Evolutionary conservation across 2,329 filamentous ascomycete species (phyloP), one percentile per base, ranked within the genome.

Genomic region (Drechslera avenae): DNA sequence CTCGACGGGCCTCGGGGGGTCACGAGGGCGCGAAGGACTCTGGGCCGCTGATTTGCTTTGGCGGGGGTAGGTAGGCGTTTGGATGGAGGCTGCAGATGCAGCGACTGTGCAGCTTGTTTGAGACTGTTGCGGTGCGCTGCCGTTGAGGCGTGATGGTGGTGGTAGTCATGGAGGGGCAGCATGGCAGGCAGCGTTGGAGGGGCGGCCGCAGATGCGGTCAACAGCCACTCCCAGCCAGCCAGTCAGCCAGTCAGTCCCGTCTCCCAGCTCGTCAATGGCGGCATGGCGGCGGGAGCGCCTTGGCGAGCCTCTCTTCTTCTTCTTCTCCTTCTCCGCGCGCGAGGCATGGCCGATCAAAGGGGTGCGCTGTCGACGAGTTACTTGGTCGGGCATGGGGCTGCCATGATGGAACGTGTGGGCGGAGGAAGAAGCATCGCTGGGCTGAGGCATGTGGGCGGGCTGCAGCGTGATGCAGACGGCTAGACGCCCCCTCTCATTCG

Each of bases 1-100:
- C 57, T 62, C 47, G 60, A n/a, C 42, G 42, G 31, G 39, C 42
- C 52, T 59, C 60, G 64, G 59, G 62, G 64, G 59, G 62, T 60
- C 56, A 59, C 35, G 54, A 53, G 52, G 50, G 50, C 54, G 54
- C 50, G 56, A 49, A 50, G 39, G 31, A 32, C 8, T 14, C 36
- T 46, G 61, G 47, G 33, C 37, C 53, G 48, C 42, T 54, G 61
- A 64, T 52, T 63, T 56, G 62, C 44, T 47, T n/a, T n/a, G n/a
- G n/a, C n/a, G n/a, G n/a, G n/a, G 54, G 30, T 39, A 48, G 4
- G 34, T 10, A 10, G 26, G 16, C 21, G 12, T 35, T 19, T 47
- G 14, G 17, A 35, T 9, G 28, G 30, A 18, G 17, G 19, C n/a
- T 48, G 41, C 39, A 47, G 49, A 26, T 52, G 59, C 44, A 44